These are phyloP conservation scores for Phascolomyces articulosus DNA, from an alignment of 371 early-diverging fungal species.

Conservation along the genomic window DNA sequence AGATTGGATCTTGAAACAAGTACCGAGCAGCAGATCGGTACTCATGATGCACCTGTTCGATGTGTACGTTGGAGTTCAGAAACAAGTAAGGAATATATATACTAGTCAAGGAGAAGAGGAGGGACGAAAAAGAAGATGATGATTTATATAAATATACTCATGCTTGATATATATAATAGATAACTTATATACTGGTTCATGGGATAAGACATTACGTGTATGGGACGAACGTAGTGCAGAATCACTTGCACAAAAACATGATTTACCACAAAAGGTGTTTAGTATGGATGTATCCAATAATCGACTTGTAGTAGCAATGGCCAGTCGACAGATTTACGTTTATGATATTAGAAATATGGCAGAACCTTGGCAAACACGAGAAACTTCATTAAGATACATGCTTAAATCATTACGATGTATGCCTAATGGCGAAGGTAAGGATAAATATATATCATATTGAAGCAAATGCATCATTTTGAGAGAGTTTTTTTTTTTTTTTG, in stretches of 20 bases:
- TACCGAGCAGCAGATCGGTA: slow-evolving; percentile 45
- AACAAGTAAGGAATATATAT: slow-evolving; percentile 39
- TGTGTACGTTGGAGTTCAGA: slow-evolving; percentile 65
- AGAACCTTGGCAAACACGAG: slow-evolving; percentile 73
- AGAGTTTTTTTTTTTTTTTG: no score
- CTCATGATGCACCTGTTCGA: slow-evolving; percentile 64
- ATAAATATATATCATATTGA: background rate
- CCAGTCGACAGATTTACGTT: slow-evolving; percentile 74
- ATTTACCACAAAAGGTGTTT: slow-evolving; percentile 69
- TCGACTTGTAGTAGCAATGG: slow-evolving; percentile 83
- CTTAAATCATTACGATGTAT: slow-evolving; percentile 79
- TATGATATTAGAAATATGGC: slow-evolving; percentile 86
- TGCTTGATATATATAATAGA: slow-evolving; percentile 34
- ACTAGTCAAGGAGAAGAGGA: background rate
- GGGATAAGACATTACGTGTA: slow-evolving; percentile 85
- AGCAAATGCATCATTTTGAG: no score
- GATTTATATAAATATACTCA: background rate
- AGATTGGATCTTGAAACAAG: slow-evolving; percentile 57
- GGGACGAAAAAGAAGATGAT: background rate
- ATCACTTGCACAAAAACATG: slow-evolving; percentile 40
- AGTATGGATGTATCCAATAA: slow-evolving; percentile 76
- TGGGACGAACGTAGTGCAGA: slow-evolving; percentile 75
- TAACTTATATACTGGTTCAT: slow-evolving; percentile 78
- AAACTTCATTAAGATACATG: slow-evolving; percentile 83
- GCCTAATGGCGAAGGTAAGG: slow-evolving; percentile 78